Evolutionary conservation across 75 land plant genomes (phyloP), one percentile per base, ranked within the genome.

Genomic region (Larix kaempferi): DNA sequence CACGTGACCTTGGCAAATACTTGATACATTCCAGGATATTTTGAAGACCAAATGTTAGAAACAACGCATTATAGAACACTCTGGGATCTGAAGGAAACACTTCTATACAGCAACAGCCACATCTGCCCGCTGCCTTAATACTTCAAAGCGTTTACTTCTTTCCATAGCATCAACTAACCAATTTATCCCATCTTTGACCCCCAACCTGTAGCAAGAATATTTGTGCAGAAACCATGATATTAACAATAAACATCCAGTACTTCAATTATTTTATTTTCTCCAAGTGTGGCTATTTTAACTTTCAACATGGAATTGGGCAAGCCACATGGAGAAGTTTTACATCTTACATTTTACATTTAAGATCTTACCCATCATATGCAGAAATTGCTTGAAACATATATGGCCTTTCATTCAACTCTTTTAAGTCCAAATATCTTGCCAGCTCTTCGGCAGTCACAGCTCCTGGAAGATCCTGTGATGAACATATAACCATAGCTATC

Each of bases 151-250:
- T 74, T 95, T 95, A 80, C 94, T 94, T 80, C 91, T 91, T 74
- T 84, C 90, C 98, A 94, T 95, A 10, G 82, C 92, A 33, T 94
- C 97, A 41, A 95, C 93, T 33, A 95, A 83, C 98, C 98, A 95
- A 16, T 90, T 85, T 22, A 95, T 78, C 19, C 89, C 86, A 57
- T 86, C 88, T 84, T 88, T 92, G 26, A 95, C 89, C 11, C 98
- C 98, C 44, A 78, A 75, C 62, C 98, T 94, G 92, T 78, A 71
- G 64, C 56, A 58, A 79, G 4, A 19, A 61, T 69, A 44, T 69
- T 41, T 69, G 25, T 69, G n/a, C 54, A 41, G 23, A 21, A 69
- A n/a, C 73, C 8, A 22, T 69, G 2, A 55, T 21, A 75, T 14
- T 57, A 75, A 39, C 76, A 52, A 55, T 56, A 74, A 57, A 57